Evolutionary conservation across 345 rosid genomes (phyloP).

Genomic region (Citrus inodora): DNA sequence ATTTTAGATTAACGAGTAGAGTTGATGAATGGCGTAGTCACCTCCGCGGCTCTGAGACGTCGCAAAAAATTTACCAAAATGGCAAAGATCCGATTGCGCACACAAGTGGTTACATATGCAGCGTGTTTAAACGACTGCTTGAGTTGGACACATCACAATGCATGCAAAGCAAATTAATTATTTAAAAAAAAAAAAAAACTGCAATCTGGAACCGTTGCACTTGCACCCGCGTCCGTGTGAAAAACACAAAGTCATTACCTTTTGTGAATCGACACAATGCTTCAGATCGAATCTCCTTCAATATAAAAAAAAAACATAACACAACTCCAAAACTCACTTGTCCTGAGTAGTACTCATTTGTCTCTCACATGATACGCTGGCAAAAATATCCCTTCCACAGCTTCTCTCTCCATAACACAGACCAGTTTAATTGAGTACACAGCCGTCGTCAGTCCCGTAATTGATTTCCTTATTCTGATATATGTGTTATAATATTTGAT

Average conservation of each 20-base stretch:
- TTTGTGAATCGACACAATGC: neutral
- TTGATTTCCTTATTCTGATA: too few species aligned
- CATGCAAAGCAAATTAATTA: neutral
- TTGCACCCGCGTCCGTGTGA: slow-evolving; percentile 6
- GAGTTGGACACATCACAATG: too few species aligned
- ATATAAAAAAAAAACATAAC: neutral
- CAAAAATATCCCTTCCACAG: too few species aligned
- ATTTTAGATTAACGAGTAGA: neutral
- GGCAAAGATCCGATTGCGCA: neutral
- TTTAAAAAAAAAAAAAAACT: neutral
- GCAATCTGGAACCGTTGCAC: neutral
- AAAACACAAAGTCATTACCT: neutral
- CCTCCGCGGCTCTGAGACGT: too few species aligned
- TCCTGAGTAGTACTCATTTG: too few species aligned
- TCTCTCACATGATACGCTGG: too few species aligned
- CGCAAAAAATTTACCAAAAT: neutral
- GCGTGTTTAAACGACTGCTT: too few species aligned
- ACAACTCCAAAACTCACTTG: neutral
- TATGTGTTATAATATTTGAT: too few species aligned
- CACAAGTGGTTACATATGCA: neutral
- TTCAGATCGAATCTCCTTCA: neutral
- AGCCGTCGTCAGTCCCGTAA: neutral
- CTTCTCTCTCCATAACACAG: neutral
- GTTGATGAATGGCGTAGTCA: too few species aligned
- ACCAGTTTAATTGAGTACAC: neutral